phyloP scores from a whole-genome alignment of 768 basidiomycete species.

The Hortiboletus flavorubellus region DNA sequence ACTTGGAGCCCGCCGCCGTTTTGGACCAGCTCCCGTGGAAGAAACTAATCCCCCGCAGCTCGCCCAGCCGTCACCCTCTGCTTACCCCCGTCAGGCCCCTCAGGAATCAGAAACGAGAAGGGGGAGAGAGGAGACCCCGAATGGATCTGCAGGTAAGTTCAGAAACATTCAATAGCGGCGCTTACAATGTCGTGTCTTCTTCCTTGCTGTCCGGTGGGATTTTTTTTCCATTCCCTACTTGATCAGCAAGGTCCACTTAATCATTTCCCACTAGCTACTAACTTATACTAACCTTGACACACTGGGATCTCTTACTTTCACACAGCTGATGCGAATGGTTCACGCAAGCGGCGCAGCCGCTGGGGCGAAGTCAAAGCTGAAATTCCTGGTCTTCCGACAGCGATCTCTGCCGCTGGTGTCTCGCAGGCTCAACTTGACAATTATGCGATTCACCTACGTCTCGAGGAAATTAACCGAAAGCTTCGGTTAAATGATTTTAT shows the following conservation, averaged over 20 bases:
- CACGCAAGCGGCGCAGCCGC: constrained; percentile 93
- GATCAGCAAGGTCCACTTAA: constrained; percentile 30
- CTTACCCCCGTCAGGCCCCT: constrained; percentile 66
- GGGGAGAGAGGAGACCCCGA: constrained; percentile 67
- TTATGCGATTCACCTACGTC: constrained; percentile 91
- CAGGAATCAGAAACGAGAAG: constrained; percentile 58
- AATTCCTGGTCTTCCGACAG: constrained; percentile 90
- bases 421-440: constrained; percentile 96
- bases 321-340: constrained; percentile 77
- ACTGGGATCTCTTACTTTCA: constrained; percentile 39
- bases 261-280: constrained; percentile 35
- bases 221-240: constrained; percentile 24
- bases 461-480: constrained; percentile 98
- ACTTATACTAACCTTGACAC: constrained; percentile 58
- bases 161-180: constrained; percentile 33
- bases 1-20: constrained; percentile 83
- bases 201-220: constrained; percentile 35
- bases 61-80: constrained; percentile 83
- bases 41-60: constrained; percentile 80
- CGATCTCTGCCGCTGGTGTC: constrained; percentile 89
- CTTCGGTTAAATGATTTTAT: constrained; percentile 91
- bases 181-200: constrained; percentile 38
- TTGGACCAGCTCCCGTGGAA: constrained; percentile 84
- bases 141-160: constrained; percentile 75
- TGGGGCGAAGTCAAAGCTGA: constrained; percentile 96